Evolutionary conservation across 2,329 filamentous ascomycete species (phyloP).

Genomic region (Didymella arachidicola): DNA sequence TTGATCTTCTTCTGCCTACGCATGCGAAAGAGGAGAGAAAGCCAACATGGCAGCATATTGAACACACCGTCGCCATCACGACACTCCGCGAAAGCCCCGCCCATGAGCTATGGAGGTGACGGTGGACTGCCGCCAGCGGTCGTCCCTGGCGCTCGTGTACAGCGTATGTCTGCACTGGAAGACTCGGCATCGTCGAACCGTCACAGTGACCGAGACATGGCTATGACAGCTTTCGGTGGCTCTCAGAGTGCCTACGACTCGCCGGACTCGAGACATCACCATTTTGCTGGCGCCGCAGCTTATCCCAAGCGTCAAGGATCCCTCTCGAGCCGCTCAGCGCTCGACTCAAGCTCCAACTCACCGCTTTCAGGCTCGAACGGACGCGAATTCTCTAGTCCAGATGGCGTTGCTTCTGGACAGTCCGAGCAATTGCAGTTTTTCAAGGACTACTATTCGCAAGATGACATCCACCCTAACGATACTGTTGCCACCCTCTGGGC

Average conservation of each 20-base stretch:
- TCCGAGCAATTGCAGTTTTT: slow-evolving; percentile 96
- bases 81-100: slow-evolving; percentile 34
- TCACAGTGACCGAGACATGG: slow-evolving; percentile 51
- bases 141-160: slow-evolving; percentile 85
- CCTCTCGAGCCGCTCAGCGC: slow-evolving; percentile 81
- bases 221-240: slow-evolving; percentile 33
- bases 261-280: slow-evolving; percentile 68
- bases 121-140: slow-evolving; percentile 55
- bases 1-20: slow-evolving; percentile 66
- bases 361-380: slow-evolving; percentile 63
- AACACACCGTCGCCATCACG: slow-evolving; percentile 82
- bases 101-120: slow-evolving; percentile 55
- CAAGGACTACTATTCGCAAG: slow-evolving; percentile 98
- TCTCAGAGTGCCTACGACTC: slow-evolving; percentile 60
- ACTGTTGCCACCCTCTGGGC: slow-evolving; percentile 93
- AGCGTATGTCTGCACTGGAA: slow-evolving; percentile 94
- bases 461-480: slow-evolving; percentile 92
- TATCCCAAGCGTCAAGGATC: slow-evolving; percentile 80
- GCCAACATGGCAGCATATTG: slow-evolving; percentile 76
- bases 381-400: slow-evolving; percentile 82
- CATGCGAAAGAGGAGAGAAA: slow-evolving; percentile 64
- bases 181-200: slow-evolving; percentile 65
- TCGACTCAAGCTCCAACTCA: slow-evolving; percentile 73
- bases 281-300: slow-evolving; percentile 51
- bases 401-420: slow-evolving; percentile 83